Base-by-base conservation (phyloP, 2,329 filamentous ascomycete species). In the Neofusicoccum laricinum region DNA sequence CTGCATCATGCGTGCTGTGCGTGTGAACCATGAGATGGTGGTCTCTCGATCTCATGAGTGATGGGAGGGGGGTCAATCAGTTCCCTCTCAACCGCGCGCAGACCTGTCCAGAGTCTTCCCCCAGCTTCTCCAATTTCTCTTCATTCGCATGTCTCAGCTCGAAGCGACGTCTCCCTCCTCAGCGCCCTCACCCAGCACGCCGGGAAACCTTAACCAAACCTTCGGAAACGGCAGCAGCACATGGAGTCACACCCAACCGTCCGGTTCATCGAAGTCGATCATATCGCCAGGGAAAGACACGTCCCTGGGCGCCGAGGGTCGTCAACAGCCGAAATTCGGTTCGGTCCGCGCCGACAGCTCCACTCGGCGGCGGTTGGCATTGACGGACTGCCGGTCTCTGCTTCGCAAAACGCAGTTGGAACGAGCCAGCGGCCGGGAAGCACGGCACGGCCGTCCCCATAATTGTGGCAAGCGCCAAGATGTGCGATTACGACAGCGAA, bases 401-500 rank as follows among this genome's bases (percentile, higher is more conserved):
- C 53, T 43, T 32, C 38, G 25, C 25, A 30, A 1, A 30, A 30
- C 25, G 25, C 25, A 30, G 25, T 30, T 30, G 25, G 25, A 6
- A 30, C 25, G 25, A 30, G 25, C 25, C 25, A 30, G 6, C 4
- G 6, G 25, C 25, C 21, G 53, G 53, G 3, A 32, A 11, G 38
- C 21, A 19, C 53, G 53, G 53, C 53, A 57, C 53, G 12, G 19
- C 38, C 21, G 38, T 43, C 53, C 6, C 53, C 53, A 57, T 57
- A 57, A 57, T 57, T 57, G 53, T 57, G 53, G 53, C 53, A 30
- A 57, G 38, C 11, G 53, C 53, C 50, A 30, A 32, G 53, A 30
- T 30, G 6, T 6, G 25, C 6, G 25, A 30, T 30, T 30, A 30
- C 25, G 25, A 30, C 25, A 30, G 25, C 25, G 25, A 30, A 30